Base-by-base conservation (phyloP, 23 red algal genomes). In the Gracilariopsis chorda region DNA sequence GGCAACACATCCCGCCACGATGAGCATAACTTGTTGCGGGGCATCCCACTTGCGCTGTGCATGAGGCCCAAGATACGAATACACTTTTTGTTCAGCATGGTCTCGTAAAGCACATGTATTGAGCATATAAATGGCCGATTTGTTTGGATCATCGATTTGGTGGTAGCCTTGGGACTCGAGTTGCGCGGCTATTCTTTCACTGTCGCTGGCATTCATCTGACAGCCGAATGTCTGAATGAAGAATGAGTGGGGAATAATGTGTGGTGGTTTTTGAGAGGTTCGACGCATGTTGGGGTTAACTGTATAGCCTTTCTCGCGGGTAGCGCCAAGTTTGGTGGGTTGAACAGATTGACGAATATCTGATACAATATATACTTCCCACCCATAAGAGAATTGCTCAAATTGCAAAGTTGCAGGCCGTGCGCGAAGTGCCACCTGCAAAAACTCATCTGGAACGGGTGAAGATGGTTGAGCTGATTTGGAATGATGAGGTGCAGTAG, bases 101-200 rank as follows among this genome's bases (percentile, higher is more conserved):
- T 98, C 96, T 33, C 96, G 86, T 56, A 98, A 82, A 28, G 91
- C 88, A 69, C 96, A 98, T 37, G 96, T 98, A 48, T 98, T 98
- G 25, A 94, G 59, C 68, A 98, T 30, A 34, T 91, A 83, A 23
- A 98, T 42, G 17, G 89, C 96, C 20, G 96, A 88, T 53, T 84
- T 78, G 12, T 77, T 49, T 53, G 95, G 82, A 73, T 93, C 84
- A 21, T 77, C 65, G 12, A 63, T 60, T 37, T 63, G 56, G 1
- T 59, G 47, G 71, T 91, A 97, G 23, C 95, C 95, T 19, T 57
- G 24, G 6, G 48, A 35, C 72, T 93, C 82, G 19, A 97, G 47
- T 43, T 93, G 87, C 37, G 87, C 85, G 27, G 85, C 92, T 78
- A 98, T 98, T 21, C 88, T 69, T 78, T 98, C 96, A 87, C 91